Percentiles rank a stretch among this genome's conserved stretches.
Evolutionary conservation across 2,329 filamentous ascomycete genomes (phyloP).

Genomic region (Proliferodiscus dingleyae): DNA sequence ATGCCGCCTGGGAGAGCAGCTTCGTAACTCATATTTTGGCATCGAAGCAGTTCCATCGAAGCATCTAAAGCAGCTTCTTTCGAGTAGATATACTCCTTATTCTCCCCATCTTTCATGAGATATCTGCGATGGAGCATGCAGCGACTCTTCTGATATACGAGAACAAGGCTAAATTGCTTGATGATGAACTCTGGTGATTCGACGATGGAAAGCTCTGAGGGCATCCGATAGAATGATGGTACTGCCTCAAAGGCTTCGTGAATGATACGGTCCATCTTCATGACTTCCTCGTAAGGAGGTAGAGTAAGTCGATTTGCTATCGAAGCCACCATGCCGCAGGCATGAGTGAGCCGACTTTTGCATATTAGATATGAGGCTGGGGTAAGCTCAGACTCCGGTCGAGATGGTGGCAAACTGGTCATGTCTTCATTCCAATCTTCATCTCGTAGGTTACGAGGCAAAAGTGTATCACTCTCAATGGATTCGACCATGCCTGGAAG

Average conservation of each 20-base stretch:
- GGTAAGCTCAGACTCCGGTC: slow-evolving; percentile 56
- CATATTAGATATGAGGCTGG: slow-evolving; percentile 50
- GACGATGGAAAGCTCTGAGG: slow-evolving; percentile 45
- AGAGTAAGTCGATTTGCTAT: slow-evolving; percentile 45
- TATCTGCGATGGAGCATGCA: slow-evolving; percentile 53
- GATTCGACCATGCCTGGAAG: slow-evolving; percentile 61
- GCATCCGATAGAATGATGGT: slow-evolving; percentile 45
- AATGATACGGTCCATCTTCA: slow-evolving; percentile 43
- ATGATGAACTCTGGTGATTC: slow-evolving; percentile 44
- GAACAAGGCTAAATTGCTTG: slow-evolving; percentile 48
- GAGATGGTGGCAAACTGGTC: slow-evolving; percentile 48
- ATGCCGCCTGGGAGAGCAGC: slow-evolving; percentile 49
- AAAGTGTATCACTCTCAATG: slow-evolving; percentile 57
- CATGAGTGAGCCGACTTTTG: slow-evolving; percentile 44
- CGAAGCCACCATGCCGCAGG: slow-evolving; percentile 46
- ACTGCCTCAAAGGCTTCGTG: slow-evolving; percentile 42
- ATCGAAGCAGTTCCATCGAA: slow-evolving; percentile 43
- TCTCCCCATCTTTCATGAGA: slow-evolving; percentile 39
- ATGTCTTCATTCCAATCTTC: slow-evolving; percentile 58
- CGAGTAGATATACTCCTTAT: slow-evolving; percentile 47
- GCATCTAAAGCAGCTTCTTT: slow-evolving; percentile 46
- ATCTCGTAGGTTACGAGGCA: slow-evolving; percentile 60
- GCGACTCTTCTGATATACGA: slow-evolving; percentile 50
- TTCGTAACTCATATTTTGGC: slow-evolving; percentile 44
- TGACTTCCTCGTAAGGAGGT: slow-evolving; percentile 45